Evolutionary conservation across 2,329 filamentous ascomycete genomes (phyloP), one percentile per base, ranked within the genome.

Genomic region (Macrophomina tecta): DNA sequence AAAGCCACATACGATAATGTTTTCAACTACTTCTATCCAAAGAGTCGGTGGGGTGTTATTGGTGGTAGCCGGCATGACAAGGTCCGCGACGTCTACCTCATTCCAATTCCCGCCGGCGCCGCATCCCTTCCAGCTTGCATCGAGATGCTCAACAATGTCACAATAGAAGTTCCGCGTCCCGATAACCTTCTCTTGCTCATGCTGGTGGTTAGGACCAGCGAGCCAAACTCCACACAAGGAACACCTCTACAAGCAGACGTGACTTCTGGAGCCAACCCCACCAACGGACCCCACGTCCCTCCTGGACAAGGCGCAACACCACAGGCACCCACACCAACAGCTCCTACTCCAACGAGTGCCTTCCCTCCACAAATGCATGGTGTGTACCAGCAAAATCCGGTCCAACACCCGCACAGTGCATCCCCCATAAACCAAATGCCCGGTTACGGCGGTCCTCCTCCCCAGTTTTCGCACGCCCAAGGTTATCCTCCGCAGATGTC

Each of bases 11-110:
- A 97, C 74, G 85, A 91, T 69, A 86, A 86, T 18, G 83, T 98
- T n/a, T 92, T 94, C 73, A 86, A 93, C 63, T 98, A 99, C 80
- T 98, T 99, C 75, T 83, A 89, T 49, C 85, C 85, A 61, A 92
- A 94, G 74, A 87, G 91, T 70, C 87, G 93, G 40, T 99, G 97
- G 76, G 94, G 93, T 23, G 94, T 98, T 1, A 86, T 97, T 6
- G 90, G 90, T 14, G 48, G 49, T 11, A 91, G 91, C 76, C 86
- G 87, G 0, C 81, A 89, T 36, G 86, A 88, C 23, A 90, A 93
- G 68, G 91, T 97, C 58, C 90, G 93, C 68, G 94, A 98, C 75
- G 92, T 94, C 1, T 98, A 98, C 77, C 86, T 98, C 38, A 90
- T 97, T 9, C 94, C 95, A 0, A 87, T 98, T 4, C 87, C 93